Evolutionary conservation across 805 yeast species (phyloP).

Genomic region (Saccharomycopsis oosterbeekiorum): DNA sequence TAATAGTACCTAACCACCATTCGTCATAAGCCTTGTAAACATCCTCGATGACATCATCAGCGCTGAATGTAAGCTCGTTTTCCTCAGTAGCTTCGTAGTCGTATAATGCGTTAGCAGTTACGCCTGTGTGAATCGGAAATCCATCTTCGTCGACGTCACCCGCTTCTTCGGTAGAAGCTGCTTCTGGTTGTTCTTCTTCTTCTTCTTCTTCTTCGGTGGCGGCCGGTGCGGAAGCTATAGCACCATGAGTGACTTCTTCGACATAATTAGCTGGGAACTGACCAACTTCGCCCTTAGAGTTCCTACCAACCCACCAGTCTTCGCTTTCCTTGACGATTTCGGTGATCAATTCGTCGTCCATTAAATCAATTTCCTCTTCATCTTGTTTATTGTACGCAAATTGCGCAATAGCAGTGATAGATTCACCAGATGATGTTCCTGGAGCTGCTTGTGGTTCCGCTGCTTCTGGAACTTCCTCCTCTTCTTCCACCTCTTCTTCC

Average conservation of each 20-base stretch:
- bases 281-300: conserved; percentile 32
- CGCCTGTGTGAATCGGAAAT: conserved; percentile 23
- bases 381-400: conserved; percentile 73
- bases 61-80: conserved; percentile 77
- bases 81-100: conserved; percentile 89
- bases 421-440: conserved; percentile 19
- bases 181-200: conserved; percentile 20
- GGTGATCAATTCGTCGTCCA: conserved; percentile 56
- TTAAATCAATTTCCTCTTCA: conserved; percentile 61
- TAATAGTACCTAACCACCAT: conserved; percentile 91
- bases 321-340: conserved; percentile 50
- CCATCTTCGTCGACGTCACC: conserved; percentile 21
- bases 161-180: conserved; percentile 23
- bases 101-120: conserved; percentile 55
- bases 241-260: conserved; percentile 48
- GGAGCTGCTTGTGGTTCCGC: conserved; percentile 23
- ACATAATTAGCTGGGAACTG: conserved; percentile 40
- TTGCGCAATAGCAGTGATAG: conserved; percentile 57
- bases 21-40: conserved; percentile 88
- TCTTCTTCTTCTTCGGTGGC: conserved; percentile 6
- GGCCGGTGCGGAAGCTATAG: conserved; percentile 22
- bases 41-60: conserved; percentile 71
- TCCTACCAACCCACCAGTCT: conserved; percentile 44
- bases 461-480: conserved; percentile 19
- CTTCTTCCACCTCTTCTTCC: conserved; percentile 23